Conservation (phyloP, 192 early-diverging fungal genomes). For the Dispira simplex region DNA sequence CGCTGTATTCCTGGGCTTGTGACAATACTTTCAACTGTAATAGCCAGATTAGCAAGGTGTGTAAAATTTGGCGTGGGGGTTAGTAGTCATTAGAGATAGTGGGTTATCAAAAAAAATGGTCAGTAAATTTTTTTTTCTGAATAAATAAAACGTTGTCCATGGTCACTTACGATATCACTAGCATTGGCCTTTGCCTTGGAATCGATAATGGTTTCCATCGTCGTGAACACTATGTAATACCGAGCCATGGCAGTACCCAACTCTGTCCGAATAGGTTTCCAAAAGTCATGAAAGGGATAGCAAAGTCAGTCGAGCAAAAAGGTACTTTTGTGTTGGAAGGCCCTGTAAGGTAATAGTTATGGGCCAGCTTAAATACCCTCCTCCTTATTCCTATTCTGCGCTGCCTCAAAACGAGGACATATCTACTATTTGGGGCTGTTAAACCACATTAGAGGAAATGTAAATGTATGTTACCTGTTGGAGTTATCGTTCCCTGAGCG, state of each 20-base stretch:
- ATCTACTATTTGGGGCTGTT: too few species aligned
- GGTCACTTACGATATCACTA: background rate
- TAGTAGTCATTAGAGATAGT: background rate
- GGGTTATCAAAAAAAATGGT: background rate
- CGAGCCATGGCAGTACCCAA: slow-evolving; percentile 8
- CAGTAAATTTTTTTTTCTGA: background rate
- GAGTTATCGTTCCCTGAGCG: background rate
- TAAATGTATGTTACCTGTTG: background rate
- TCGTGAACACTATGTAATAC: background rate
- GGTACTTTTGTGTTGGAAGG: too few species aligned
- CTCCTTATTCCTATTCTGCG: too few species aligned
- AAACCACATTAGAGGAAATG: background rate
- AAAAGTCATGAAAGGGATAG: background rate
- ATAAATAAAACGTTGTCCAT: background rate
- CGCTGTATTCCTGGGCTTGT: background rate
- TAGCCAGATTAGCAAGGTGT: background rate
- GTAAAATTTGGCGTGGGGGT: background rate
- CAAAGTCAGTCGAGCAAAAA: too few species aligned
- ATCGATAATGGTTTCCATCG: background rate
- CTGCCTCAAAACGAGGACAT: too few species aligned
- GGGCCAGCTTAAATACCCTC: too few species aligned
- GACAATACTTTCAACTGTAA: background rate
- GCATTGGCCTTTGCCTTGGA: background rate
- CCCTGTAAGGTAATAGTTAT: too few species aligned
- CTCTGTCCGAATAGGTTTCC: background rate